Evolutionary conservation across 371 early-diverging fungal genomes (phyloP).

Genomic region (Enteropsectra breve): DNA sequence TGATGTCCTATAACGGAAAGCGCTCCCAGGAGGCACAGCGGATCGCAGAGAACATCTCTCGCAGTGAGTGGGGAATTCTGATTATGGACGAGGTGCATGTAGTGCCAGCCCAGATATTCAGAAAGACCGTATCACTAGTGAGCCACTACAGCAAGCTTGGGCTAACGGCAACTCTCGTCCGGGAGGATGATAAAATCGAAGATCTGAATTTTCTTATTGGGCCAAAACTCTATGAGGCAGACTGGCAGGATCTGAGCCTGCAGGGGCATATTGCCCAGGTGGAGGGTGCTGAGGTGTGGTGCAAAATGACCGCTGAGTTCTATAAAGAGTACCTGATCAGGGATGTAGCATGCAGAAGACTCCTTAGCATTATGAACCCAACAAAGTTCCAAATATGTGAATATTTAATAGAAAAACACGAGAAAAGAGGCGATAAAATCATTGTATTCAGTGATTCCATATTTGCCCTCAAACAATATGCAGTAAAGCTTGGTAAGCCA

Average conservation of each 20-base stretch:
- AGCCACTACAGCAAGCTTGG: constrained; percentile 93
- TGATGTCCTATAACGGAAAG: constrained; percentile 86
- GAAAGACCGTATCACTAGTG: constrained; percentile 81
- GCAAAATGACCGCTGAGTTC: constrained; percentile 91
- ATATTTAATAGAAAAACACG: constrained; percentile 85
- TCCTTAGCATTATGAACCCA: constrained; percentile 93
- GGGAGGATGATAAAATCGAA: constrained; percentile 97
- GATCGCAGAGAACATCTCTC: constrained; percentile 82
- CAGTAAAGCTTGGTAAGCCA: constrained; percentile 74
- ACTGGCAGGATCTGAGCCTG: constrained; percentile 94
- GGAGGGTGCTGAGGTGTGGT: constrained; percentile 95
- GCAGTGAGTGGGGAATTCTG: constrained; percentile 91
- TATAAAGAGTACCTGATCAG: constrained; percentile 77
- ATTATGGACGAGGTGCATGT: constrained; percentile 98
- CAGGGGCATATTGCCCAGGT: constrained; percentile 96
- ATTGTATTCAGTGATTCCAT: constrained; percentile 99
- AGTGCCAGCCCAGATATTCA: constrained; percentile 95
- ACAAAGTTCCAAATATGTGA: constrained; percentile 91
- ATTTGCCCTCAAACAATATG: constrained; percentile 85
- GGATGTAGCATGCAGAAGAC: constrained; percentile 63
- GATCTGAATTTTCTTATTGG: constrained; percentile 97
- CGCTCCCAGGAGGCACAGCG: constrained; percentile 83
- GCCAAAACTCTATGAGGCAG: constrained; percentile 97
- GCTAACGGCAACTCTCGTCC: constrained; percentile 90
- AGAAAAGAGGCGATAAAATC: constrained; percentile 88